Evolutionary conservation across 805 yeast species (phyloP), one percentile per base, ranked within the genome.

Genomic region (Saturnispora gosingensis): DNA sequence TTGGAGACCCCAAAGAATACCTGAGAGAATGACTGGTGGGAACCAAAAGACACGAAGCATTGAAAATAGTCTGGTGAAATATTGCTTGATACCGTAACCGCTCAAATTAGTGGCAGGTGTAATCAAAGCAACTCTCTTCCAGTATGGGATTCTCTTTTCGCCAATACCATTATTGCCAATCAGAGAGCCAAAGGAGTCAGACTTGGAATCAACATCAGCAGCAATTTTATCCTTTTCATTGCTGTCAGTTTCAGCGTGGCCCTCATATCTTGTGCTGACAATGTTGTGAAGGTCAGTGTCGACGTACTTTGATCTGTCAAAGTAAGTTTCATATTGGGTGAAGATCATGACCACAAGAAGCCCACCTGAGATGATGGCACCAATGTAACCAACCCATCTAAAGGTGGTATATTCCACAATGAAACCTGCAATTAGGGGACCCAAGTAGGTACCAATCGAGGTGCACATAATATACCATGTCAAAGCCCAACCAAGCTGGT

Each of bases 1-100:
- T 64, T 85, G 91, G 53, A 81, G 72, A 44, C 91, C 91, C 91
- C 91, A 85, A 56, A 84, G 78, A n/a, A 82, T 54, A 47, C 88
- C 87, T 2, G 85, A 79, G 24, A 79, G 68, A 59, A 82, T 67
- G 13, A 80, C 82, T 2, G 86, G 84, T 2, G 87, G 87, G 61
- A 80, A 80, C 56, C 68, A 69, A 56, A 81, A 79, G 62, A 81
- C 82, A 56, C 79, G 72, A 54, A 80, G 64, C 63, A 77, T 76
- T 54, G 73, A 60, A 15, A 66, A 51, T 28, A 85, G 67, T 47
- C 83, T 76, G 51, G 70, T 63, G 56, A 76, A 57, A 62, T 85
- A 85, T 62, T 85, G 90, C 60, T 76, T 78, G 66, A 83, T 61
- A 1, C 91, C 91, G 24, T 60, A 66, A 0, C 91, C 91, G 50